These are phyloP conservation scores for Castanospermum australe DNA, from an alignment of 306 rosid genomes.

Conservation along the genomic window DNA sequence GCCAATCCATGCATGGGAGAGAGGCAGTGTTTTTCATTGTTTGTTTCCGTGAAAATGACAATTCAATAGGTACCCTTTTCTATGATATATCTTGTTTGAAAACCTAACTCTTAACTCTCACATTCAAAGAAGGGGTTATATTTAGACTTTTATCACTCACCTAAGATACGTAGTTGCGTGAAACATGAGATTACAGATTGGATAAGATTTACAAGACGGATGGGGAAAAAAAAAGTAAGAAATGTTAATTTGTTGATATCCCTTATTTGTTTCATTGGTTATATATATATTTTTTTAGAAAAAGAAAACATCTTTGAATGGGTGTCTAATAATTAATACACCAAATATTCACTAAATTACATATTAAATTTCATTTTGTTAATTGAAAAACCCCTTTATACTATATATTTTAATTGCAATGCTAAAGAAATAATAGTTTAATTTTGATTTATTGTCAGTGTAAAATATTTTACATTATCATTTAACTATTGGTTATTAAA, in stretches of 20 bases:
- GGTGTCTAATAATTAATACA: not conserved
- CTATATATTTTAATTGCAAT: not conserved
- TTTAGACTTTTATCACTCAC: not conserved
- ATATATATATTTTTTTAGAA: not conserved
- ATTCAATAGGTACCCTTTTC: conserved; percentile 17
- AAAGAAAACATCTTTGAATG: not conserved
- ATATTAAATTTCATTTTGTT: not conserved
- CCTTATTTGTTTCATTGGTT: not conserved
- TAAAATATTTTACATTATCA: no score
- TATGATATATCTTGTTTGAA: not conserved
- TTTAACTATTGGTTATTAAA: no score
- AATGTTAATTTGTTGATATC: not conserved
- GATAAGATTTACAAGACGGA: not conserved
- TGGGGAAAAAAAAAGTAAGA: not conserved
- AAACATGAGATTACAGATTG: not conserved
- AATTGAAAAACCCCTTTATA: not conserved
- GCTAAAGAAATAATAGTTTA: no score
- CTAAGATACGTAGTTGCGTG: not conserved
- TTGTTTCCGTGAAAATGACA: conserved; percentile 39
- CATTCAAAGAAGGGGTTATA: not conserved
- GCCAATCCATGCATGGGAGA: conserved; percentile 36
- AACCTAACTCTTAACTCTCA: not conserved
- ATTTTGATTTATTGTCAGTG: no score
- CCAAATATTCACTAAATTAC: not conserved
- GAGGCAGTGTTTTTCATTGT: conserved; percentile 30